Evolutionary conservation across 441 rosid genomes (phyloP), one percentile per base, ranked within the genome.

Genomic region (Theobroma grandiflorum): DNA sequence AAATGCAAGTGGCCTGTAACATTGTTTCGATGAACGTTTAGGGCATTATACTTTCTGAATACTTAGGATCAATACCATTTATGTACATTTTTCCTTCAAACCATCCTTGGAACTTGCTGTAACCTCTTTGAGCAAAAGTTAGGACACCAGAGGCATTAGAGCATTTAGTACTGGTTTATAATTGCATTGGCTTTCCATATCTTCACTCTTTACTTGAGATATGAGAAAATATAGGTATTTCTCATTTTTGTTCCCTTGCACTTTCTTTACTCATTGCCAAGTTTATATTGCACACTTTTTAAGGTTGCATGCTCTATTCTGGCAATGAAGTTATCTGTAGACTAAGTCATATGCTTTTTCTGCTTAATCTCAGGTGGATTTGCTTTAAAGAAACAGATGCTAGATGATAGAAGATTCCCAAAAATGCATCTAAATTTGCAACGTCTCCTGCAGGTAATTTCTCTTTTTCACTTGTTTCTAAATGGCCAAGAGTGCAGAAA

Each of bases 381-480:
- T 82, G 89, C 93, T 80, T 84, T 88, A 87, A 97, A 95, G 92
- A 97, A 95, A 85, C 91, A 95, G 74, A 92, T 97, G 98, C 85
- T 94, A 83, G 98, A 95, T 74, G 96, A 94, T 76, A 87, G 98
- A 89, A 94, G 95, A 82, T 92, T 97, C 81, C 98, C 99, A 1
- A 97, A 95, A 86, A 88, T 97, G 94, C 93, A 91, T 89, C 95
- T 97, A 75, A 87, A 95, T 87, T 86, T 97, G 91, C 98, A 97
- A 80, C 94, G 97, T 22, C 89, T 97, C 45, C 86, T 96, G 80
- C 99, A 96, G 96, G 99, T 96, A 82, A 8, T 76, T 62, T 84
- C 74, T 80, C 74, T 67, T 12, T 37, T 42, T 57, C 0, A 6
- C 40, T 78, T 57, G 18, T 63, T 76, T 40, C 11, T 49, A 31